Conservation (phyloP, 2,329 filamentous ascomycete genomes). For the Clarireedia homoeocarpa region DNA sequence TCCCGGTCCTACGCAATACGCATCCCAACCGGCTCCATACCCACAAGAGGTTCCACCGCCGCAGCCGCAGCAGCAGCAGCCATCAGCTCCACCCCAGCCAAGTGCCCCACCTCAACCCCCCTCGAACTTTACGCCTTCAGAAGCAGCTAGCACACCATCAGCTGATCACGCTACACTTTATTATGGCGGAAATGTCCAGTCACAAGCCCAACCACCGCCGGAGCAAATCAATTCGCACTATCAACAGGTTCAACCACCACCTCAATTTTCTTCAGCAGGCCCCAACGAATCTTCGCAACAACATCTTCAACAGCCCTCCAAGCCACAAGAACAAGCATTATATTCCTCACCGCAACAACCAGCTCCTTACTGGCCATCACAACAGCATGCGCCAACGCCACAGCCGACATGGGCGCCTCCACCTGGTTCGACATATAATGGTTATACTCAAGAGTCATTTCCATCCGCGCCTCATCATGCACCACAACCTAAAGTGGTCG, state of each 20-base stretch:
- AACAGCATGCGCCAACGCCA: conserved; percentile 34
- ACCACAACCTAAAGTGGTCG: conserved; percentile 47
- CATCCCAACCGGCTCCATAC: conserved; percentile 18
- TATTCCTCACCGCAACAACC: conserved; percentile 25
- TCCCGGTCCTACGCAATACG: conserved; percentile 10
- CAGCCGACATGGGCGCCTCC: conserved; percentile 32
- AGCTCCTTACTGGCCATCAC: conserved; percentile 43
- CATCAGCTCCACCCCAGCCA: conserved; percentile 23
- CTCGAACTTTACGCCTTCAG: conserved; percentile 29
- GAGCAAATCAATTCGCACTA: conserved; percentile 29
- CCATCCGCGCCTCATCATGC: conserved; percentile 58
- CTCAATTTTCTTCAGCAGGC: conserved; percentile 23
- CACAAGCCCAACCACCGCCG: conserved; percentile 35
- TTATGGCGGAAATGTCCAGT: conserved; percentile 36
- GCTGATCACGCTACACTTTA: conserved; percentile 53
- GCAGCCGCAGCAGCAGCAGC: conserved; percentile 25
- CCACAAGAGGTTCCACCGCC: conserved; percentile 20
- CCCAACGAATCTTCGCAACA: conserved; percentile 22
- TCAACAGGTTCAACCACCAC: conserved; percentile 25
- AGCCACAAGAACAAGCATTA: conserved; percentile 21
- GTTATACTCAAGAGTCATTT: conserved; percentile 54
- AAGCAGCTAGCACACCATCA: conserved; percentile 30
- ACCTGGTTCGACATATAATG: conserved; percentile 33
- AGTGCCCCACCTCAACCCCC: conserved; percentile 27
- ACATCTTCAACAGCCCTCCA: conserved; percentile 19